A percentile compares a stretch with the other conserved stretches of the same genome.
phyloP scores from a whole-genome alignment of 1,284 basidiomycete genomes.

The Bothia castanella region DNA sequence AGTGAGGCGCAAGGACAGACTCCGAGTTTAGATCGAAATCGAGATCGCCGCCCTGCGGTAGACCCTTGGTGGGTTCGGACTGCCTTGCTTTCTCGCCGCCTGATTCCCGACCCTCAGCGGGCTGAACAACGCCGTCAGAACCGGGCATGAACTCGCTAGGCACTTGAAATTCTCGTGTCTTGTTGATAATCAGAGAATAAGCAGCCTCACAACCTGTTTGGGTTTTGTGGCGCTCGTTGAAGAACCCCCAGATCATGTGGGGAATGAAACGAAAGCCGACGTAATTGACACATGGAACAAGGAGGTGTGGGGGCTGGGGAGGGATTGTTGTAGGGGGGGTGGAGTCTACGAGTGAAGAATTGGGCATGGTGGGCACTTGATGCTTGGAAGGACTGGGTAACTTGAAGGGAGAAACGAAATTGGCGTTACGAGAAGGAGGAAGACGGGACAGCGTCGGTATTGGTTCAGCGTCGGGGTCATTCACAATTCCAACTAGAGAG shows the following conservation, averaged over 20 bases:
- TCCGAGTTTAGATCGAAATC: constrained; percentile 74
- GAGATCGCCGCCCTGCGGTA: constrained; percentile 50
- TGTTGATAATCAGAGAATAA: constrained; percentile 65
- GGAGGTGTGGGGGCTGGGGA: constrained; percentile 76
- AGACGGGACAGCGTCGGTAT: constrained; percentile 41
- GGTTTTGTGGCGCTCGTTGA: constrained; percentile 84
- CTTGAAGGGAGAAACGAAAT: constrained; percentile 43
- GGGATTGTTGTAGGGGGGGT: constrained; percentile 62
- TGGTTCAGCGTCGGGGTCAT: constrained; percentile 34
- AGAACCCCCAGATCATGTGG: constrained; percentile 87
- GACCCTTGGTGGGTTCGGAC: neutral
- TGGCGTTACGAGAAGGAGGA: constrained; percentile 37
- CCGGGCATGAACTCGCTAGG: constrained; percentile 30
- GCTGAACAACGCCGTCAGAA: constrained; percentile 5
- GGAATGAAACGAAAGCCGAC: constrained; percentile 88
- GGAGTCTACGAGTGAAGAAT: constrained; percentile 24
- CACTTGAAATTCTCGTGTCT: constrained; percentile 61
- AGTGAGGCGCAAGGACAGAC: constrained; percentile 63
- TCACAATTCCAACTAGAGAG: constrained; percentile 26
- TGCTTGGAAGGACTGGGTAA: constrained; percentile 24
- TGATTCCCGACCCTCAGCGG: constrained; percentile 1
- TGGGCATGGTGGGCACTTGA: constrained; percentile 18
- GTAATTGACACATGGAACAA: constrained; percentile 85
- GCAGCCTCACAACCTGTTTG: constrained; percentile 79
- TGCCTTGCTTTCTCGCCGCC: constrained; percentile 1